Evolutionary conservation across 106 monocot genomes (phyloP), one percentile per base, ranked within the genome.

Genomic region (Dendrobium chrysotoxum): DNA sequence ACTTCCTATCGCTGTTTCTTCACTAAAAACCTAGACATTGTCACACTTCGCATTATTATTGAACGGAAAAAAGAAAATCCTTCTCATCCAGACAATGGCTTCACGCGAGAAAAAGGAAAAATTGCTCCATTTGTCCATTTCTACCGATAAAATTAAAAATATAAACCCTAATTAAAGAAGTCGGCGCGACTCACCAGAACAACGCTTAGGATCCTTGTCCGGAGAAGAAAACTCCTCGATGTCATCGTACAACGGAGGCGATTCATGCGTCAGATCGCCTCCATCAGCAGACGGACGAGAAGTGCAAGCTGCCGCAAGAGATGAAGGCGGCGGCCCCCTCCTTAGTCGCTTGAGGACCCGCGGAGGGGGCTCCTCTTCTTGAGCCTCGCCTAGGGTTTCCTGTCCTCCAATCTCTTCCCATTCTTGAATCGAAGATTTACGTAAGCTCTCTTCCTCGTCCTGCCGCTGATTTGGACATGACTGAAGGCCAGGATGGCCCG

Each of bases 221-320:
- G 90, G 93, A 4, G 93, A 90, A 28, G 96, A 92, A 77, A 93
- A 91, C 50, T 96, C 90, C 84, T 96, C 96, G 9, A 96, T 96
- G 20, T 93, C 93, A 73, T 93, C 96, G 44, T 91, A 84, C 23
- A 53, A 64, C 4, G 40, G 12, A 50, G 11, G 42, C 3, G 46
- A 78, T 35, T 67, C 82, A 16, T 3, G 21, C 38, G 26, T 46
- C 23, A 26, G 53, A 42, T 67, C 40, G 23, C 77, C 65, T n/a
- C 54, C 66, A 7, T 78, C 80, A 40, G 54, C 70, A 9, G 25
- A 53, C 61, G 79, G n/a, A 7, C 20, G 54, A 64, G 55, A 4
- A 30, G 45, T 15, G 9, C 40, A 50, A 53, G 53, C 68, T 21
- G 25, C 4, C 45, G 72, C 45, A 30, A 18, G 68, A 79, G 66